These are phyloP conservation scores for Sporothrix globosa DNA, from an alignment of 2,329 filamentous ascomycete species.

Conservation along the genomic window DNA sequence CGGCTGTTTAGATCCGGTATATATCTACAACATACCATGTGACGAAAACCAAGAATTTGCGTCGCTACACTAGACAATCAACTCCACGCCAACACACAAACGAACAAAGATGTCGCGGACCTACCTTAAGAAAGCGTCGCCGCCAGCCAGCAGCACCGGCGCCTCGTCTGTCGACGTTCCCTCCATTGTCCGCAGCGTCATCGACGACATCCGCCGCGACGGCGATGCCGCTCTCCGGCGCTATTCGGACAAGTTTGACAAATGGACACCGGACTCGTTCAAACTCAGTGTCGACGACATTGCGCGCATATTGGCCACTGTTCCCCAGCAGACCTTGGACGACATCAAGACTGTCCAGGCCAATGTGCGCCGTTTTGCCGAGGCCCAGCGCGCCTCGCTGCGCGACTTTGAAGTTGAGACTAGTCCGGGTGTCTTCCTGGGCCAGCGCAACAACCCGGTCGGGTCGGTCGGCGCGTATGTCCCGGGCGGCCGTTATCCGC, in stretches of 20 bases:
- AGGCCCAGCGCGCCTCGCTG: conserved; percentile 52
- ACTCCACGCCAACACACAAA: not conserved
- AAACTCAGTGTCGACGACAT: conserved; percentile 53
- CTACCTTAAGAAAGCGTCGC: conserved; percentile 28
- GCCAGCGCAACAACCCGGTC: conserved; percentile 56
- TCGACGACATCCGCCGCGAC: conserved; percentile 51
- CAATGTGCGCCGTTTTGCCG: conserved; percentile 55
- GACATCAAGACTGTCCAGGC: conserved; percentile 51
- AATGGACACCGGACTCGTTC: conserved; percentile 55
- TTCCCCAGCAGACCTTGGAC: conserved; percentile 49
- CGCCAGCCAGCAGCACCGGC: not conserved
- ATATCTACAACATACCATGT: not conserved
- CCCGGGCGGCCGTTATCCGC: conserved; percentile 56
- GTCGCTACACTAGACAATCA: not conserved
- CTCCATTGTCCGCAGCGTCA: conserved; percentile 52
- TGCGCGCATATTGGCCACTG: conserved; percentile 48
- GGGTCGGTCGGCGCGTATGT: conserved; percentile 50
- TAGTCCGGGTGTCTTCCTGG: conserved; percentile 53
- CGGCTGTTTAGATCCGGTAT: not conserved
- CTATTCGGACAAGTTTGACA: conserved; percentile 59
- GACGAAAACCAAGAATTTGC: not conserved
- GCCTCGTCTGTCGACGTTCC: conserved; percentile 39
- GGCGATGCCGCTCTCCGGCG: conserved; percentile 54
- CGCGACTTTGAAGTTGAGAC: conserved; percentile 58
- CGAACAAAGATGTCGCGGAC: conserved; percentile 22